A percentile compares a stretch with the other conserved stretches of the same genome.
Conservation (phyloP, 2,329 filamentous ascomycete genomes). For the Dactylellina sp. region DNA sequence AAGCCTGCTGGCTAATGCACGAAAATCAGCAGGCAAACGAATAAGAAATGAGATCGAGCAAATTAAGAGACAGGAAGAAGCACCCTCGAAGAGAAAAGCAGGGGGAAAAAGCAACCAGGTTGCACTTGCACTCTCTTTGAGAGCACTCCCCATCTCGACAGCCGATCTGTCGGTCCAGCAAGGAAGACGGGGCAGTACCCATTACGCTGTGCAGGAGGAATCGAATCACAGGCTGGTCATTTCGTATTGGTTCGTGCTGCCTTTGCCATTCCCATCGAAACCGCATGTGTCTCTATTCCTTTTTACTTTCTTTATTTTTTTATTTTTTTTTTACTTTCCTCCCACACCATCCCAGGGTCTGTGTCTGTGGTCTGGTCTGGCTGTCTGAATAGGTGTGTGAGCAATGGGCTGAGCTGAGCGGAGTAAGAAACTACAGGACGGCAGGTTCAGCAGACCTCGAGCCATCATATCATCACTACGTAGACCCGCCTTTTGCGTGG, state of each 20-base stretch:
- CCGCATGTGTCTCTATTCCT: neutral
- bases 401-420: slow-evolving; percentile 47
- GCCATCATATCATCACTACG: slow-evolving; percentile 53
- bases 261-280: slow-evolving; percentile 3
- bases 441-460: slow-evolving; percentile 16
- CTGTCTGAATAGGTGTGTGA: slow-evolving; percentile 17
- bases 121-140: slow-evolving; percentile 30
- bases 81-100: slow-evolving; percentile 5
- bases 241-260: slow-evolving; percentile 14
- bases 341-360: slow-evolving; percentile 32
- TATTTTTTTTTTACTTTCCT: neutral
- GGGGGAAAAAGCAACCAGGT: slow-evolving; percentile 43
- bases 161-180: slow-evolving; percentile 43
- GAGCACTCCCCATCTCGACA: slow-evolving; percentile 21
- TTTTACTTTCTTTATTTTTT: neutral
- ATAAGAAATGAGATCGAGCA: slow-evolving; percentile 58
- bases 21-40: slow-evolving; percentile 58
- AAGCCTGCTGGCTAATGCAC: slow-evolving; percentile 57
- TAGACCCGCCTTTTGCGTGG: slow-evolving; percentile 50
- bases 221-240: slow-evolving; percentile 24
- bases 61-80: slow-evolving; percentile 50
- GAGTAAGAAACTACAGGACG: slow-evolving; percentile 44
- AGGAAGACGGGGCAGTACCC: slow-evolving; percentile 5
- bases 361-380: slow-evolving; percentile 14
- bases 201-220: slow-evolving; percentile 3